Evolutionary conservation across 352 stramenopile genomes (phyloP).

Genomic region (Sclerospora graminicola): DNA sequence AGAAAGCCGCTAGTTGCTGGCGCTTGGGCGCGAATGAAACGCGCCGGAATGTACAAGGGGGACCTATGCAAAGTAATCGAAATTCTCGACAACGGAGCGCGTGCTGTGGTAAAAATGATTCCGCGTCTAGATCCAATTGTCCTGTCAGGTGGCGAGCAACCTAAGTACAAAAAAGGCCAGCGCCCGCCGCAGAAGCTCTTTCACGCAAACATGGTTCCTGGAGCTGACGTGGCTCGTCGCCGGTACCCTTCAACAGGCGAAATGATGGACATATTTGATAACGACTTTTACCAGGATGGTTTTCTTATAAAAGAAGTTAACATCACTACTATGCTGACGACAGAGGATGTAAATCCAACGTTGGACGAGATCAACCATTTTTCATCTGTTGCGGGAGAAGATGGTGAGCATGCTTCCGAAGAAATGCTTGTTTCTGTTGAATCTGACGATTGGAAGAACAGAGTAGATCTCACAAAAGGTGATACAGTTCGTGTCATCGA

Average conservation of each 20-base stretch:
- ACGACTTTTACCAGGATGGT: constrained; percentile 83
- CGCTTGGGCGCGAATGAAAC: constrained; percentile 80
- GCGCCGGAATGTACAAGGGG: constrained; percentile 78
- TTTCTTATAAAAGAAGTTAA: constrained; percentile 85
- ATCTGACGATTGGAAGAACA: constrained; percentile 83
- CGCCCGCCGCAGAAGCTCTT: constrained; percentile 82
- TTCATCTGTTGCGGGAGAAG: constrained; percentile 42
- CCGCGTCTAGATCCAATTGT: constrained; percentile 72
- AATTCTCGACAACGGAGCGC: constrained; percentile 76
- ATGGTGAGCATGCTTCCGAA: constrained; percentile 57
- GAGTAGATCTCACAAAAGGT: constrained; percentile 82
- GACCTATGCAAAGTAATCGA: constrained; percentile 84
- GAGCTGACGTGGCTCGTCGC: constrained; percentile 49
- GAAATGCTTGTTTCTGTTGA: constrained; percentile 65
- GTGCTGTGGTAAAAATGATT: constrained; percentile 81
- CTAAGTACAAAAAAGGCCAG: constrained; percentile 86
- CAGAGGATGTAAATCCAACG: constrained; percentile 78
- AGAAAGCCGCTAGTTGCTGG: constrained; percentile 71
- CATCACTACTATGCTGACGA: constrained; percentile 77
- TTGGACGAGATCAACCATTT: constrained; percentile 88
- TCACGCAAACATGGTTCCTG: constrained; percentile 52
- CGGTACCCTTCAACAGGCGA: constrained; percentile 63
- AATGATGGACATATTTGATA: constrained; percentile 86
- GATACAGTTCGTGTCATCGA: constrained; percentile 85
- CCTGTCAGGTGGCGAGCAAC: constrained; percentile 56